A percentile compares a stretch with the other conserved stretches of the same genome.
phyloP scores from a whole-genome alignment of 2,329 filamentous ascomycete genomes.

The Thielaviopsis euricoi region DNA sequence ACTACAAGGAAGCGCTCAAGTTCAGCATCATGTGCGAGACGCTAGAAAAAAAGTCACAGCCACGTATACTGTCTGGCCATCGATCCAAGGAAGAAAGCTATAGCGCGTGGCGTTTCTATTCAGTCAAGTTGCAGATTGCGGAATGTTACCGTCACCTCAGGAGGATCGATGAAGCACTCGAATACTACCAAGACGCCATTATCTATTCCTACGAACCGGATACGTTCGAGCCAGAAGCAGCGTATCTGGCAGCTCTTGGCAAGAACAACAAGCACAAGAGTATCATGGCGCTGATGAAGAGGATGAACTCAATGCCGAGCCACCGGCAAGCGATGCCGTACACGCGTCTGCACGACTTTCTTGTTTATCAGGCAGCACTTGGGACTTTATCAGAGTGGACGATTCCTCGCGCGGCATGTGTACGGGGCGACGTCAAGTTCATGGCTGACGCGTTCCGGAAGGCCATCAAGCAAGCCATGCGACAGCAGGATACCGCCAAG shows the following conservation, averaged over 20 bases:
- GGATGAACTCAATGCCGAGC: conserved; percentile 18
- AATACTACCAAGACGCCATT: conserved; percentile 23
- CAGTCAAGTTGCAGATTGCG: conserved; percentile 24
- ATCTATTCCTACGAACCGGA: conserved; percentile 17
- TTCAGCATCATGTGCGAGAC: conserved; percentile 22
- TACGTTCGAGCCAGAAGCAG: conserved; percentile 23
- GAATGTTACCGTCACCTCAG: conserved; percentile 21
- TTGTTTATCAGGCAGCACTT: conserved; percentile 19
- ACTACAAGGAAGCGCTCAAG: conserved; percentile 21
- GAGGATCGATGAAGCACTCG: conserved; percentile 19
- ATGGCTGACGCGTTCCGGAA: conserved; percentile 18
- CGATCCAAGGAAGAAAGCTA: conserved; percentile 15
- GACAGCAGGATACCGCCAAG: conserved; percentile 21
- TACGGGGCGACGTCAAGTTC: conserved; percentile 18
- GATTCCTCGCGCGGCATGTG: conserved; percentile 23
- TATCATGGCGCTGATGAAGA: conserved; percentile 21
- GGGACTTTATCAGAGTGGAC: conserved; percentile 25
- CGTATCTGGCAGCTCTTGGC: conserved; percentile 22
- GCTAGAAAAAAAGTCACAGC: conserved; percentile 10
- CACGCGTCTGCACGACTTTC: conserved; percentile 20
- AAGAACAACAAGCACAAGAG: conserved; percentile 21
- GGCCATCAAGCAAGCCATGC: conserved; percentile 20
- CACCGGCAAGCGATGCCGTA: conserved; percentile 1
- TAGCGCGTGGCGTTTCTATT: conserved; percentile 25
- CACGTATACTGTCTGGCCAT: background rate